Conservation (phyloP, 306 rosid genomes). For the Datisca glomerata region DNA sequence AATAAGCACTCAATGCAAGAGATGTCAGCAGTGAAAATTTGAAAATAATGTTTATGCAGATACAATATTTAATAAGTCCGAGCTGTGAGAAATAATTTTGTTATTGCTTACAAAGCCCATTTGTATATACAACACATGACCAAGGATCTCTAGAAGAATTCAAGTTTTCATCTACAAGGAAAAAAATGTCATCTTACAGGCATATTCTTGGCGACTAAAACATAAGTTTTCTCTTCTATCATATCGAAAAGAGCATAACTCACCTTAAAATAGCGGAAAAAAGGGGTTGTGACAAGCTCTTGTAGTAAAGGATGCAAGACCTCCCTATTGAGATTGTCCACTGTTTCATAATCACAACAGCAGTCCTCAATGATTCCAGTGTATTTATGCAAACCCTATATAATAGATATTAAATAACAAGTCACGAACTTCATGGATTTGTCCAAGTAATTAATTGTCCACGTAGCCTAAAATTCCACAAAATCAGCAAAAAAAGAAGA, state of each 20-base stretch:
- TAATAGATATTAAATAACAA: neutral
- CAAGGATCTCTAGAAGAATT: no score
- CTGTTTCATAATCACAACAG: conserved; percentile 47
- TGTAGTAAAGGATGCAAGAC: conserved; percentile 35
- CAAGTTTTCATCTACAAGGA: neutral
- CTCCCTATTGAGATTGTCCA: conserved; percentile 31
- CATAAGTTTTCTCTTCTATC: no score
- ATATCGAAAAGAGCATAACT: conserved; percentile 1
- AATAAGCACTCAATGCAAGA: no score
- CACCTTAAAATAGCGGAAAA: conserved; percentile 47
- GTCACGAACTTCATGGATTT: neutral
- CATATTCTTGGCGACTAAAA: neutral
- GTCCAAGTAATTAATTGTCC: neutral
- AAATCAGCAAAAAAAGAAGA: neutral
- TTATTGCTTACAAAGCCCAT: no score
- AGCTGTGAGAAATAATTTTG: no score
- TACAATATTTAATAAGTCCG: no score
- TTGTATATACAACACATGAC: no score
- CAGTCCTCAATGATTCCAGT: conserved; percentile 44
- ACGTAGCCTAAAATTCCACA: neutral
- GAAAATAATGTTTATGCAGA: no score
- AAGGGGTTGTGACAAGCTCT: conserved; percentile 37
- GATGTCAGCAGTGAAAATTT: no score
- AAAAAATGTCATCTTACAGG: neutral
- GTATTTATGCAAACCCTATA: conserved; percentile 20